Evolutionary conservation across 352 stramenopile genomes (phyloP), one percentile per base, ranked within the genome.

Genomic region (Pythium phragmitis): DNA sequence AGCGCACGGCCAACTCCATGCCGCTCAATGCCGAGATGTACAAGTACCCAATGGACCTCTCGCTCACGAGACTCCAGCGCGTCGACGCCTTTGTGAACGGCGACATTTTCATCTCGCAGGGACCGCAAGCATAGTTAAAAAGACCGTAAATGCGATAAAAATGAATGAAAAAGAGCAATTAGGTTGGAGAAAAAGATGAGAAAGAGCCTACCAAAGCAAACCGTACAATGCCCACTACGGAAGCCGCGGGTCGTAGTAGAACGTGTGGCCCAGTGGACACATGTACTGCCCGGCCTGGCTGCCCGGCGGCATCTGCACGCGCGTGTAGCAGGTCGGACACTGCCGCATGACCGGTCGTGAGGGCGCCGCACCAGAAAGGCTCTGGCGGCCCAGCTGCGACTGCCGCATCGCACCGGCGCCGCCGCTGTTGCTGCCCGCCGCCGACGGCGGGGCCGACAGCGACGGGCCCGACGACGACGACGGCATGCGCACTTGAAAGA

Each of bases 271-370:
- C 53, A 93, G 79, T 1, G 86, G 86, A 80, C 86, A 95, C 84
- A 95, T 93, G 76, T 93, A 95, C 74, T 95, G 86, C 28, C 86
- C 86, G 5, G 86, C 81, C 63, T 92, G 86, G 39, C 82, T 92
- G 17, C 84, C 84, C 14, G 85, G 84, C 1, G 86, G 86, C 86
- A 95, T 95, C 61, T 95, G 86, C 57, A 95, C 86, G 53, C 85
- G 86, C 60, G 86, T 95, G 68, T 89, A 90, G 75, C 86, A 95
- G 53, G 86, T 93, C 50, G 86, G 84, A 46, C 86, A 95, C 75
- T 92, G 82, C 7, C 86, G 81, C 86, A 95, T 95, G 52, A 93
- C 76, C 2, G 83, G 72, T 43, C 84, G 50, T 68, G 37, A 65
- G 63, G 19, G 61, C 65, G 58, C 61, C 14, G 72, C 54, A 47